Evolutionary conservation across 306 rosid genomes (phyloP).

Genomic region (Cercis canadensis): DNA sequence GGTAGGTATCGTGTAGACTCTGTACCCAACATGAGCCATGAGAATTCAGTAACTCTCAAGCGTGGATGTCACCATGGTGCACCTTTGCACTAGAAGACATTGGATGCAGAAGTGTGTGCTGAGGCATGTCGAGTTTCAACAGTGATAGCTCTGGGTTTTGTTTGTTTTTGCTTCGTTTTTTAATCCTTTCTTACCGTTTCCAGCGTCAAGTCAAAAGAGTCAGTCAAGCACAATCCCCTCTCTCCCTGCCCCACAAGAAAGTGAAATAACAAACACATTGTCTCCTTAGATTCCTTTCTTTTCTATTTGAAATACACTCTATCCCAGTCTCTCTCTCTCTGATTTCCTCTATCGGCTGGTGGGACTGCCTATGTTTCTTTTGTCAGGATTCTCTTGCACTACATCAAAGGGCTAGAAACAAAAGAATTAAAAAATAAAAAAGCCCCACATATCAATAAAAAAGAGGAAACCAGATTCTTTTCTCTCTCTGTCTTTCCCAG

Average conservation of each 20-base stretch:
- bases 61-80: conserved; percentile 38
- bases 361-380: conserved; percentile 93
- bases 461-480: conserved; percentile 43
- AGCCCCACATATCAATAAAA: conserved; percentile 50
- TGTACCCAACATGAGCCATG: conserved; percentile 69
- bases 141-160: conserved; percentile 47
- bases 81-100: conserved; percentile 50
- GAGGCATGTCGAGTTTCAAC: conserved; percentile 47
- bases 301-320: conserved; percentile 51
- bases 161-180: conserved; percentile 30
- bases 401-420: conserved; percentile 53
- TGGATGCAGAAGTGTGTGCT: conserved; percentile 31
- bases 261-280: conserved; percentile 77
- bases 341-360: conserved; percentile 74
- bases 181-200: conserved; percentile 41
- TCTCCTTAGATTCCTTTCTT: conserved; percentile 89
- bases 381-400: conserved; percentile 88
- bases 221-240: conserved; percentile 64
- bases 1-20: conserved; percentile 67
- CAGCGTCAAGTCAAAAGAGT: conserved; percentile 69
- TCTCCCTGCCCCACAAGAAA: conserved; percentile 76
- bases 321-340: conserved; percentile 51
- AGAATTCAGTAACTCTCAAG: conserved; percentile 45
- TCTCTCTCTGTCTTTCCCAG: conserved; percentile 29
- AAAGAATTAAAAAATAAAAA: conserved; percentile 38